Evolutionary conservation across 208 protist species (phyloP), one percentile per base, ranked within the genome.

Genomic region (Wallacemonas collosoma): DNA sequence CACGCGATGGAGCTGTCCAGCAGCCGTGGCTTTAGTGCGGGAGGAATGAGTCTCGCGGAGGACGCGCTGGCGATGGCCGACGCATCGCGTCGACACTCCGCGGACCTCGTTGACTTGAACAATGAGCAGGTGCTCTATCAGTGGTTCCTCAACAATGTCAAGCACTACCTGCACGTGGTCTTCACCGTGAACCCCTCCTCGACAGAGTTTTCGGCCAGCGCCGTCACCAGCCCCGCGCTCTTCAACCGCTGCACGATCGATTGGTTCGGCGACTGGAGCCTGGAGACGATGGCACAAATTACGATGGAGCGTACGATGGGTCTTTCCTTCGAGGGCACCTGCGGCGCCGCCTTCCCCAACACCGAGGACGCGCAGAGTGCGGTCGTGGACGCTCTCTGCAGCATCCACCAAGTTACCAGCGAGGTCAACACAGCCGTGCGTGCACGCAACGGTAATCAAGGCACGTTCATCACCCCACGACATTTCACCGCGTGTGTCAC

Each of bases 191-290:
- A 99, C 83, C 99, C 99, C n/a, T 88, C 97, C 41, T 95, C 85
- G 4, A 85, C 92, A 51, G 98, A 99, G 67, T 99, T 99, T 72
- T 85, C 95, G 12, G 95, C 93, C 45, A 92, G 98, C 67, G 87
- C 95, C 1, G 89, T 97, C 26, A 97, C 98, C 15, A 99, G 98
- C 48, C 99, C 99, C 12, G 99, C 99, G 26, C 91, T 99, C 36
- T 99, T 99, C 85, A 99, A 99, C 86, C 95, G 98, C 15, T 99
- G 99, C 87, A 98, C 99, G 7, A 94, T 99, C 56, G 98, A 99
- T 86, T 99, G 98, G 98, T 99, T 99, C 77, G 99, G 98, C 43
- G 98, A 99, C 72, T 99, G 99, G 99, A 97, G 95, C 26, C 47
- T 80, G 8, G 53, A 86, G 9, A 98, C 99, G 9, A 81, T 99